Evolutionary conservation across 768 basidiomycete genomes (phyloP), one percentile per base, ranked within the genome.

Genomic region (Scleroderma bovista): DNA sequence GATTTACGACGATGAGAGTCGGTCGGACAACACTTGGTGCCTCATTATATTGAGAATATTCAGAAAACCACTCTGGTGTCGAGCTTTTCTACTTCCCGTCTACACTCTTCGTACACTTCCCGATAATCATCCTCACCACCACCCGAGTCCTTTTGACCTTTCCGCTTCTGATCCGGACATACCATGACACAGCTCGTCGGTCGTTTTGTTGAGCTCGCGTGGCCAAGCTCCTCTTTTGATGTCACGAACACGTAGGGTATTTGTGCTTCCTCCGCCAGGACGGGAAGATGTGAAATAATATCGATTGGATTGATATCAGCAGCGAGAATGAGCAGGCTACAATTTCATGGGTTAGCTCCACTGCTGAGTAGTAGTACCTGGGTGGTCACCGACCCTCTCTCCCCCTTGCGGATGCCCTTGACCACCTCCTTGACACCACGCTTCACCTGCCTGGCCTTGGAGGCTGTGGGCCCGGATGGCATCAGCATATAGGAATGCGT

Each of bases 371-470:
- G 34, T 7, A 3, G 24, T 29, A 24, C 16, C 12, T n/a, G 33
- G 43, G 11, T 39, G 31, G 58, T 13, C 7, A 73, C 85, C 52
- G 60, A 86, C 92, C 96, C 96, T 75, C 89, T 93, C 68, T 98
- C 95, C 51, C 94, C 94, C 66, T 99, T 99, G 47, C 94, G 80
- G 37, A 99, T 87, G 3, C 92, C 92, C 69, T 99, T 99, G 39
- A 96, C 93, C 31, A 99, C 91, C 69, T 99, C 96, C 70, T 98
- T 98, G 43, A 99, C 95, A 36, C 96, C 96, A 40, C 96, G 82
- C 74, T 96, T 97, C 29, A 98, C 86, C 68, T 96, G 93, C 52
- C 95, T 83, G 36, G 83, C 84, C 68, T 95, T 96, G 22, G 94
- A 93, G 16, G 96, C 93, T 95, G 60, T 33, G 29, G 42, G 47